Conservation (phyloP, 1,139 yeast species). For the Pichia sp. region DNA sequence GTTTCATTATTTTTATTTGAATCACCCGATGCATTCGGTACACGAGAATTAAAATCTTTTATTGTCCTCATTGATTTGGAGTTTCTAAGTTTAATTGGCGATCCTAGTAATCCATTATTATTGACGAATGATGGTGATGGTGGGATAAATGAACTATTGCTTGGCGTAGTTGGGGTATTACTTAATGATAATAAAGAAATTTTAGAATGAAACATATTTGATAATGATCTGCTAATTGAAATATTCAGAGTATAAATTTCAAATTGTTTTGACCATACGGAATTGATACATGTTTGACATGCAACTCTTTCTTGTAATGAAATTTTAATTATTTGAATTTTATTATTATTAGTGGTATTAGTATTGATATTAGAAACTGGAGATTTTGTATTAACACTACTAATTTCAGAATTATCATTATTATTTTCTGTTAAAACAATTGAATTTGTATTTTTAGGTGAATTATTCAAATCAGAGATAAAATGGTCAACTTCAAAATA, state of each 20-base stretch:
- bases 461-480: conserved; percentile 1
- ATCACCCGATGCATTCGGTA: background rate
- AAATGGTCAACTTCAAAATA: conserved; percentile 15
- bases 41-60: conserved; percentile 4
- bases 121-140: conserved; percentile 15
- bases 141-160: conserved; percentile 10
- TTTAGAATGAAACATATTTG: conserved; percentile 12
- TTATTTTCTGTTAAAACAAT: background rate
- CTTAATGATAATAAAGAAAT: conserved; percentile 9
- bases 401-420: background rate
- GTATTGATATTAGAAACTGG: no score
- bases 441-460: conserved; percentile 1
- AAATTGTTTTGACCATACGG: conserved; percentile 15
- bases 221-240: conserved; percentile 14
- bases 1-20: no score
- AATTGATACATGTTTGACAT: conserved; percentile 13
- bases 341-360: background rate
- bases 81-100: conserved; percentile 10
- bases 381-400: conserved; percentile 3
- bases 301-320: conserved; percentile 16
- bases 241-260: conserved; percentile 10
- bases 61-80: conserved; percentile 9
- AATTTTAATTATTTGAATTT: conserved; percentile 7
- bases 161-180: conserved; percentile 9
- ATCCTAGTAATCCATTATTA: conserved; percentile 4